Conservation (phyloP, 2,329 filamentous ascomycete genomes). For the Claviceps sp. region DNA sequence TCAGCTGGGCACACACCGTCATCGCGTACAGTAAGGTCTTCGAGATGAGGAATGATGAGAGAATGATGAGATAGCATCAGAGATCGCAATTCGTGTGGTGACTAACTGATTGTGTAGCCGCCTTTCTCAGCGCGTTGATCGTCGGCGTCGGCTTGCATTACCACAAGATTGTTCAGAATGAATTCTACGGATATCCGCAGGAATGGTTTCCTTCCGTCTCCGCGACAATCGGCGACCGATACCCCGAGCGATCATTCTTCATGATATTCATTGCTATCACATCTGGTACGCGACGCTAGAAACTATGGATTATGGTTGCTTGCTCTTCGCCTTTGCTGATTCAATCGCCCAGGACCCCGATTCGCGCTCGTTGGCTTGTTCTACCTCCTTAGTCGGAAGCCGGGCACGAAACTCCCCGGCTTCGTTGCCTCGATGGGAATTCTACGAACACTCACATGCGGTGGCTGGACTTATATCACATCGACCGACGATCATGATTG, state of each 20-base stretch:
- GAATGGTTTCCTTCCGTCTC: constrained; percentile 97
- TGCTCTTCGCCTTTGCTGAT: background rate
- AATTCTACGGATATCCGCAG: constrained; percentile 84
- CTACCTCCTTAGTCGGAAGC: constrained; percentile 75
- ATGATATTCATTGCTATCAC: constrained; percentile 96
- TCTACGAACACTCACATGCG: constrained; percentile 83
- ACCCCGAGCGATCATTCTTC: constrained; percentile 92
- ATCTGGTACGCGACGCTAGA: constrained; percentile 45
- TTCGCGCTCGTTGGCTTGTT: constrained; percentile 84
- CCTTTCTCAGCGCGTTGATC: constrained; percentile 75
- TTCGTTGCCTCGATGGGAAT: constrained; percentile 68
- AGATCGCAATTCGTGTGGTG: background rate
- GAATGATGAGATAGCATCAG: background rate
- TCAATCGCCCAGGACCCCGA: constrained; percentile 52
- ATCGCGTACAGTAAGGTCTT: constrained; percentile 61
- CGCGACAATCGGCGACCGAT: constrained; percentile 91
- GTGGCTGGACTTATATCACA: constrained; percentile 96
- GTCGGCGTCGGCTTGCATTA: constrained; percentile 78
- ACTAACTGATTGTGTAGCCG: constrained; percentile 35
- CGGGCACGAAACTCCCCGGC: constrained; percentile 64
- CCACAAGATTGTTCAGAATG: constrained; percentile 94
- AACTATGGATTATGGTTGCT: background rate
- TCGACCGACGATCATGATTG: constrained; percentile 97
- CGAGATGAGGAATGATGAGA: background rate
- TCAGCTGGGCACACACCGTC: constrained; percentile 76